Conservation (phyloP, 768 basidiomycete species). For the Kwoniella heveanensis region DNA sequence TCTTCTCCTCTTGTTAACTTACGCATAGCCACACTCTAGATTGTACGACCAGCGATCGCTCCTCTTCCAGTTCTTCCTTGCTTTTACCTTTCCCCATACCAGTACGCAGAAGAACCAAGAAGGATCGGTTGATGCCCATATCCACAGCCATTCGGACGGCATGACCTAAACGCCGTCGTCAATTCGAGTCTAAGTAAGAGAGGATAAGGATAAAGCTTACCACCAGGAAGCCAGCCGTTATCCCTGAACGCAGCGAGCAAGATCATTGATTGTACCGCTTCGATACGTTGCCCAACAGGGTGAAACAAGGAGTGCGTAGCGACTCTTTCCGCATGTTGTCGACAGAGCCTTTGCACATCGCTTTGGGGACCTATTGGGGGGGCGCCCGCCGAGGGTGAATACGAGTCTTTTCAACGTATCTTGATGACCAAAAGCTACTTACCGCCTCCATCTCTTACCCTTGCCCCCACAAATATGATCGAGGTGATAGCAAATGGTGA, state of each 20-base stretch:
- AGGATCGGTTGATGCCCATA: constrained; percentile 87
- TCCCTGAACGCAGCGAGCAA: constrained; percentile 92
- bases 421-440: constrained; percentile 54
- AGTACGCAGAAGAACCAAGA: constrained; percentile 72
- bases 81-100: constrained; percentile 72
- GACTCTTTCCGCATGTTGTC: constrained; percentile 83
- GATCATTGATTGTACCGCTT: constrained; percentile 92
- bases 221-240: constrained; percentile 91
- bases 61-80: constrained; percentile 63
- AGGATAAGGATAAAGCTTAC: constrained; percentile 43
- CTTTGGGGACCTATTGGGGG: constrained; percentile 78
- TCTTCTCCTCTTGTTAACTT: too few relatives aligned
- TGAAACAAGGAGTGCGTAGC: constrained; percentile 81
- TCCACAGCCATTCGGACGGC: constrained; percentile 98
- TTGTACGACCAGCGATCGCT: constrained; percentile 76
- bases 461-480: constrained; percentile 90
- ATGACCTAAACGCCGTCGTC: constrained; percentile 58
- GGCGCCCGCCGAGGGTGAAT: too few relatives aligned
- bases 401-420: neutral
- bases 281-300: constrained; percentile 71
- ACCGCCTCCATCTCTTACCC: constrained; percentile 86
- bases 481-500: constrained; percentile 91
- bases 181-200: neutral
- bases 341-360: constrained; percentile 69
- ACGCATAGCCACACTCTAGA: constrained; percentile 86